Conservation (phyloP, 1,284 basidiomycete species). For the Kwoniella shivajii region DNA sequence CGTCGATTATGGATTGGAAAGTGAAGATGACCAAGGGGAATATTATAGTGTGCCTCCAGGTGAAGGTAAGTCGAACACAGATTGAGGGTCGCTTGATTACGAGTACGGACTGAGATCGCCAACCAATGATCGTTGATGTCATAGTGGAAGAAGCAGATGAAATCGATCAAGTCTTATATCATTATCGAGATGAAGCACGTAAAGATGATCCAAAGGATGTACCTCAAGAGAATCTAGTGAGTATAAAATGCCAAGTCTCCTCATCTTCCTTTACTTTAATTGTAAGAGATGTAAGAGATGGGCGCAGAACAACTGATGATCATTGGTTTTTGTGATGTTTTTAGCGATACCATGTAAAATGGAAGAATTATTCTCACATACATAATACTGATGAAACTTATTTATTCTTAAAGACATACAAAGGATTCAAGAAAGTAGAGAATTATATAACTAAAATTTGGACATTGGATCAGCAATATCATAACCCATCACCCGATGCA, state of each 20-base stretch:
- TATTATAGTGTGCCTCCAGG: slow-evolving; percentile 62
- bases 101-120: too few species aligned
- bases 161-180: slow-evolving; percentile 82
- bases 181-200: slow-evolving; percentile 76
- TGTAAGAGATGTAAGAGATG: too few species aligned
- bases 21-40: slow-evolving; percentile 66
- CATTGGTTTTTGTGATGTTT: too few species aligned
- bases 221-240: slow-evolving; percentile 81
- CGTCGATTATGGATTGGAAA: slow-evolving; percentile 60
- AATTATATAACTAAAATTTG: slow-evolving; percentile 91
- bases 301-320: neutral
- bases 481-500: slow-evolving; percentile 55
- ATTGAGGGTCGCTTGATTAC: neutral
- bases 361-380: slow-evolving; percentile 90
- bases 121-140: too few species aligned
- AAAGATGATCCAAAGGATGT: slow-evolving; percentile 74
- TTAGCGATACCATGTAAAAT: slow-evolving; percentile 93
- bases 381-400: slow-evolving; percentile 98
- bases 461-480: slow-evolving; percentile 70
- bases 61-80: slow-evolving; percentile 19
- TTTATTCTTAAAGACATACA: slow-evolving; percentile 72
- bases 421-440: slow-evolving; percentile 94
- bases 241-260: slow-evolving; percentile 37
- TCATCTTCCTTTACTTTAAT: neutral
- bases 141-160: slow-evolving; percentile 62